A percentile compares a stretch with the other conserved stretches of the same genome.
Conservation (phyloP, 257 asterid species). For the Solanum chaucha region DNA sequence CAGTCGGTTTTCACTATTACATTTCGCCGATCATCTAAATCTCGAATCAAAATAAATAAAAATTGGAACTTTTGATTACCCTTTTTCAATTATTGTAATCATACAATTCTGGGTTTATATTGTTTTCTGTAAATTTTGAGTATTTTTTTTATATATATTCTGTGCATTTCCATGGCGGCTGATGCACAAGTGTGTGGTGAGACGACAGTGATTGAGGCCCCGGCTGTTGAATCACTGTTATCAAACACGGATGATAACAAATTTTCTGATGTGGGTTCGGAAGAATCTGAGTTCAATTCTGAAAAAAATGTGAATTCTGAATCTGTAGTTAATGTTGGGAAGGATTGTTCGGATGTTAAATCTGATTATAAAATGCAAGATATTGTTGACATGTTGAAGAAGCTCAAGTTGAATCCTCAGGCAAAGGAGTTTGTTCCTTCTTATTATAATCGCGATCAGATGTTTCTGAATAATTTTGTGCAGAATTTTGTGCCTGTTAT, state of each 20-base stretch:
- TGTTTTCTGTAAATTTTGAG: conserved; percentile 3
- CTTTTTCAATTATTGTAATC: conserved; percentile 1
- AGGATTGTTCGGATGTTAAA: conserved; percentile 28
- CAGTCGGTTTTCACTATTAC: not conserved
- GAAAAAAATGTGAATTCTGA: conserved; percentile 9
- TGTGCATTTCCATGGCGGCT: conserved; percentile 56
- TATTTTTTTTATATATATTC: conserved; percentile 7
- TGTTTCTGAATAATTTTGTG: conserved; percentile 30
- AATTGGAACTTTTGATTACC: not conserved
- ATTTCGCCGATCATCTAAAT: conserved; percentile 30
- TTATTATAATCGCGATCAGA: conserved; percentile 45
- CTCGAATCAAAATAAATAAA: conserved; percentile 6
- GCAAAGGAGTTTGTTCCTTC: conserved; percentile 93
- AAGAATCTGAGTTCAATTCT: not conserved
- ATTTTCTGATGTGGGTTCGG: conserved; percentile 28
- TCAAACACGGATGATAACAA: conserved; percentile 10
- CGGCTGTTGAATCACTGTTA: conserved; percentile 16
- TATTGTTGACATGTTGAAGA: conserved; percentile 57
- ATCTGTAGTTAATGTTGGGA: conserved; percentile 20
- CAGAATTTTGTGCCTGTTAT: conserved; percentile 13
- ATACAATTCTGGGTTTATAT: conserved; percentile 1
- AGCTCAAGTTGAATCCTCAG: conserved; percentile 72
- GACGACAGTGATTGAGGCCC: conserved; percentile 40
- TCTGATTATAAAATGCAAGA: conserved; percentile 57
- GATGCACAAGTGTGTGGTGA: conserved; percentile 74